phyloP scores from a whole-genome alignment of 257 asterid genomes.

The Ballota nigra region DNA sequence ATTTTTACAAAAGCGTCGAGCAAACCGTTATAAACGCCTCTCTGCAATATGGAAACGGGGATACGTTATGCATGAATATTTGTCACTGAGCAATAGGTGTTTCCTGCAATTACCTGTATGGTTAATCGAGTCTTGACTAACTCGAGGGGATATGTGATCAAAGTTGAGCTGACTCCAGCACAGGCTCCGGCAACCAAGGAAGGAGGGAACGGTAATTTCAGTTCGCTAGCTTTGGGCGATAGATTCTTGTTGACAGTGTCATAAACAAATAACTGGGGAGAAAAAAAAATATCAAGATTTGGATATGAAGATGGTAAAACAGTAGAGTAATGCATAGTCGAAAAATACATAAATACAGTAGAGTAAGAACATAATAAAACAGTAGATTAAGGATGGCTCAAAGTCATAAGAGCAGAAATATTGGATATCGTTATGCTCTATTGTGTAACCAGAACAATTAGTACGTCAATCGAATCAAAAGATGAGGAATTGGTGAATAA shows the following conservation, averaged over 20 bases:
- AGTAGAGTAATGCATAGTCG: background rate
- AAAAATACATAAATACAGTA: too few species aligned
- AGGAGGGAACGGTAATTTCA: constrained; percentile 69
- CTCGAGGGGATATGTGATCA: constrained; percentile 93
- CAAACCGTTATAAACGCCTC: constrained; percentile 72
- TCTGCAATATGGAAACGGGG: constrained; percentile 35
- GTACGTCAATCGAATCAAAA: background rate
- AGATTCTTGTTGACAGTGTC: constrained; percentile 85
- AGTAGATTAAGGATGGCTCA: background rate
- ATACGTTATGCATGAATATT: background rate
- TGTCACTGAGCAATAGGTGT: background rate
- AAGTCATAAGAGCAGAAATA: background rate
- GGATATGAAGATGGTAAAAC: background rate
- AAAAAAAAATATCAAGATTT: constrained; percentile 7
- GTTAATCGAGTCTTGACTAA: constrained; percentile 89
- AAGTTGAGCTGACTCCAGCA: constrained; percentile 93
- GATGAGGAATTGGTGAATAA: background rate
- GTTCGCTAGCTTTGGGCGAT: constrained; percentile 66
- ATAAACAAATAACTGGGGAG: constrained; percentile 67
- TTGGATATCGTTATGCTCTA: background rate
- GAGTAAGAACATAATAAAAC: too few species aligned
- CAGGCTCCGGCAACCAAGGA: constrained; percentile 92
- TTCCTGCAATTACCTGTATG: constrained; percentile 57
- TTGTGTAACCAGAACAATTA: background rate
- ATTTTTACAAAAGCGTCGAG: constrained; percentile 83